Evolutionary conservation across 169 alveolate species (phyloP).

Genomic region (Eimeria praecox): DNA sequence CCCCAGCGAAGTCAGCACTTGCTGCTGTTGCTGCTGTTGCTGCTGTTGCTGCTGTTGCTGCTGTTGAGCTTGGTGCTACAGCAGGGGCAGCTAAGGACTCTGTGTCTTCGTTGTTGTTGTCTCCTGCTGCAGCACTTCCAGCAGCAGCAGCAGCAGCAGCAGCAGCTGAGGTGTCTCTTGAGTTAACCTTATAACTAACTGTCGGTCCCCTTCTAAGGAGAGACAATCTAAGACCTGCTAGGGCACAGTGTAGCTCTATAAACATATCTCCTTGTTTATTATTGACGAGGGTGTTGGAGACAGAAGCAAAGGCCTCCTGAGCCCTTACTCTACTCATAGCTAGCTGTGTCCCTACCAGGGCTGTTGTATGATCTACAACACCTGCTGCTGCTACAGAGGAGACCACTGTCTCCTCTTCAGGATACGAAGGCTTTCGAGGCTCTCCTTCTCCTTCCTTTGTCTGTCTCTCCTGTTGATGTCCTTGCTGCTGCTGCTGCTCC

Average conservation of each 20-base stretch:
- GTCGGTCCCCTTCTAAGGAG: conserved; percentile 41
- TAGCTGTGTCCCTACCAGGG: conserved; percentile 45
- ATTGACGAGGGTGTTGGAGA: neutral
- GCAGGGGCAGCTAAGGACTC: neutral
- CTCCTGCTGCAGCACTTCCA: conserved; percentile 26
- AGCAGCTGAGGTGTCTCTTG: neutral
- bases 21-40: conserved; percentile 32
- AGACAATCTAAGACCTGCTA: conserved; percentile 10
- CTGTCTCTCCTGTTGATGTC: neutral
- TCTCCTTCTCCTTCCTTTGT: neutral
- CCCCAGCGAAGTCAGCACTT: too few relatives aligned
- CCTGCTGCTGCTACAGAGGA: conserved; percentile 26
- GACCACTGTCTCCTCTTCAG: conserved; percentile 28
- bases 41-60: conserved; percentile 50
- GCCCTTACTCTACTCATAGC: conserved; percentile 45
- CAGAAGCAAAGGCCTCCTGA: conserved; percentile 45
- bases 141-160: conserved; percentile 32
- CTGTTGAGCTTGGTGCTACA: neutral
- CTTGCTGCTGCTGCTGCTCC: conserved; percentile 70
- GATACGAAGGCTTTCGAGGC: neutral
- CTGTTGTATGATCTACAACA: conserved; percentile 22
- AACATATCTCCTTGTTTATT: conserved; percentile 27
- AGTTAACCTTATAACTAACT: neutral
- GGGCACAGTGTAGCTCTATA: conserved; percentile 23
- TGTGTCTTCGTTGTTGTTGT: neutral